These are phyloP conservation scores for Helianthus tuberosus DNA, from an alignment of 129 eudicot genomes.

Conservation along the genomic window DNA sequence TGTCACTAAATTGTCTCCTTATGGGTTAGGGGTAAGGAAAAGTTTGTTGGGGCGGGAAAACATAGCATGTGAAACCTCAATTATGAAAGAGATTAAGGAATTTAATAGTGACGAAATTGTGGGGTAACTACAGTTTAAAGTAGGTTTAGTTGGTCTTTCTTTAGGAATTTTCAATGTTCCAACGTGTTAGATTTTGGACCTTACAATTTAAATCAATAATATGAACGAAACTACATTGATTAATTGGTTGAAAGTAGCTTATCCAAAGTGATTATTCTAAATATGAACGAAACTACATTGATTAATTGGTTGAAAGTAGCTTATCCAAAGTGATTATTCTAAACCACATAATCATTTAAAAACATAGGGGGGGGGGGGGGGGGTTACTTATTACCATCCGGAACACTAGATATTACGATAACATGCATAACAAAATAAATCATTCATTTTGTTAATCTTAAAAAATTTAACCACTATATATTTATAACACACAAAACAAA, in stretches of 20 bases:
- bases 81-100: slow-evolving; percentile 38
- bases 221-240: neutral
- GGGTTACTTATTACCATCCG: too few species aligned
- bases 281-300: neutral
- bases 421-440: too few species aligned
- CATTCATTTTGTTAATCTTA: too few species aligned
- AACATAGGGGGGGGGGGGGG: too few species aligned
- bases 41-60: slow-evolving; percentile 6
- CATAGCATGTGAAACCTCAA: slow-evolving; percentile 46
- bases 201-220: neutral
- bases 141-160: slow-evolving; percentile 24
- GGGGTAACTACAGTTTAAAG: slow-evolving; percentile 54
- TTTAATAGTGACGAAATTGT: slow-evolving; percentile 35
- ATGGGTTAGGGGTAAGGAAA: too few species aligned
- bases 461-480: too few species aligned
- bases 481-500: too few species aligned
- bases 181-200: slow-evolving; percentile 17
- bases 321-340: neutral
- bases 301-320: neutral
- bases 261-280: neutral
- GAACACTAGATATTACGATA: too few species aligned
- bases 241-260: neutral
- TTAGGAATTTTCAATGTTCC: neutral
- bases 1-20: too few species aligned
- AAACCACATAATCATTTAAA: too few species aligned